Evolutionary conservation across 164 flowering plant species (phyloP).

Genomic region (Vitis cinerea): DNA sequence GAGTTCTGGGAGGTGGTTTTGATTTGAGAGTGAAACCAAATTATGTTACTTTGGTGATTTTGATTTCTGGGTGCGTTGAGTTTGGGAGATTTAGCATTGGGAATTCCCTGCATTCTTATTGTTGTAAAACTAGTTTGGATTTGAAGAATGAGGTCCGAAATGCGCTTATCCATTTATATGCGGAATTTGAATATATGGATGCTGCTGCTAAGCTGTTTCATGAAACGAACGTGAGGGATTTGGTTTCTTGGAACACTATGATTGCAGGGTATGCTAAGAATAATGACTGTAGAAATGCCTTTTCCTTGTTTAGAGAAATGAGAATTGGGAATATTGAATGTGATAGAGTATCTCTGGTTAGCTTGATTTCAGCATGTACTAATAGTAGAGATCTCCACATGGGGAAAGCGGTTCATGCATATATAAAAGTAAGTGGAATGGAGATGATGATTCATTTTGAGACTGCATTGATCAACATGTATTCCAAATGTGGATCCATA

Average conservation of each 20-base stretch:
- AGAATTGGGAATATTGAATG: slow-evolving; percentile 11
- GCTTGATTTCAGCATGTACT: slow-evolving; percentile 26
- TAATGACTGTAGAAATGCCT: slow-evolving; percentile 16
- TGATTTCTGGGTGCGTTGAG: slow-evolving; percentile 28
- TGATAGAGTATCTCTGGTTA: slow-evolving; percentile 23
- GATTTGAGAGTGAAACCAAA: slow-evolving; percentile 22
- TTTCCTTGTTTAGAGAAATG: slow-evolving; percentile 34
- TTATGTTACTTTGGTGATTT: slow-evolving; percentile 25
- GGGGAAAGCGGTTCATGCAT: slow-evolving; percentile 19
- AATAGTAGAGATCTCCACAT: slow-evolving; percentile 13
- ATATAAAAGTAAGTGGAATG: slow-evolving; percentile 14
- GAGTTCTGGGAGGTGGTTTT: slow-evolving; percentile 20
- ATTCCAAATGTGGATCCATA: slow-evolving; percentile 25
- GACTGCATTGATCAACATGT: slow-evolving; percentile 32
- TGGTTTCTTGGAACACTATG: slow-evolving; percentile 7
- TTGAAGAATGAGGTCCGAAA: slow-evolving; percentile 17
- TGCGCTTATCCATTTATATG: slow-evolving; percentile 25
- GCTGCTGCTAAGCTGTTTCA: slow-evolving; percentile 22
- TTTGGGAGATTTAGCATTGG: slow-evolving; percentile 20
- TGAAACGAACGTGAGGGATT: slow-evolving; percentile 22
- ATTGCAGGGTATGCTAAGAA: slow-evolving; percentile 26
- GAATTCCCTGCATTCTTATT: slow-evolving; percentile 22
- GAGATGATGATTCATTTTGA: slow-evolving; percentile 12
- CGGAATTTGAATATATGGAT: slow-evolving; percentile 19
- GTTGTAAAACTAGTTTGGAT: slow-evolving; percentile 15